Evolutionary conservation across 176 grass and related monocot genomes (phyloP).

Genomic region (Triticum monococcum): DNA sequence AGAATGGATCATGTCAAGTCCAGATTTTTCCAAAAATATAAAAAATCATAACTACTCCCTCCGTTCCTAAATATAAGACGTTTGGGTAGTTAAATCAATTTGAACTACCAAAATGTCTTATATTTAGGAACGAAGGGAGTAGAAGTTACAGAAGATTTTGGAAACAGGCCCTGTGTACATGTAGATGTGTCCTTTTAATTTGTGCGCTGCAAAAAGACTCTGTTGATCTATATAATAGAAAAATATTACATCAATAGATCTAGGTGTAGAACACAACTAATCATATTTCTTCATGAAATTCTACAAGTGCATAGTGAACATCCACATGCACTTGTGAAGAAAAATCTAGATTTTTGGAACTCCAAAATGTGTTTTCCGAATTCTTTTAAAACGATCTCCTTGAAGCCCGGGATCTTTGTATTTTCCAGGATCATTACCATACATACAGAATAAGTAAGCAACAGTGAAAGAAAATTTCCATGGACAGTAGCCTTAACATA

Average conservation of each 20-base stretch:
- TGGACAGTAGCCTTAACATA: not conserved
- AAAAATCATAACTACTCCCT: not conserved
- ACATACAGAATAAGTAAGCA: not conserved
- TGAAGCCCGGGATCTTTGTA: too few relatives aligned
- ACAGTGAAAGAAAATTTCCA: slow-evolving; percentile 4
- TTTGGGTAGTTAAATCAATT: too few relatives aligned
- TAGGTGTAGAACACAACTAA: not conserved
- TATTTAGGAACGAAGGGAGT: too few relatives aligned
- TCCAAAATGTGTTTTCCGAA: too few relatives aligned
- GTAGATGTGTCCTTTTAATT: not conserved
- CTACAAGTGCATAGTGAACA: too few relatives aligned
- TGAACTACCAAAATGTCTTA: too few relatives aligned
- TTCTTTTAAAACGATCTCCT: too few relatives aligned
- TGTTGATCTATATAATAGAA: not conserved
- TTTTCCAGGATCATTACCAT: not conserved
- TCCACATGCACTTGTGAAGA: too few relatives aligned
- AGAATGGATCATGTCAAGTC: not conserved
- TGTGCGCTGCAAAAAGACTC: not conserved
- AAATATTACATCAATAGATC: not conserved
- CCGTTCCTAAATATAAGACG: too few relatives aligned
- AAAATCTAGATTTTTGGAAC: too few relatives aligned
- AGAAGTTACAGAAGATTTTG: not conserved
- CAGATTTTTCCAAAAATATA: not conserved
- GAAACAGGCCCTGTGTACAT: not conserved
- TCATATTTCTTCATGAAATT: not conserved